Base-by-base conservation (phyloP, 2,329 filamentous ascomycete genomes). In the Drechslerella coelobrocha region DNA sequence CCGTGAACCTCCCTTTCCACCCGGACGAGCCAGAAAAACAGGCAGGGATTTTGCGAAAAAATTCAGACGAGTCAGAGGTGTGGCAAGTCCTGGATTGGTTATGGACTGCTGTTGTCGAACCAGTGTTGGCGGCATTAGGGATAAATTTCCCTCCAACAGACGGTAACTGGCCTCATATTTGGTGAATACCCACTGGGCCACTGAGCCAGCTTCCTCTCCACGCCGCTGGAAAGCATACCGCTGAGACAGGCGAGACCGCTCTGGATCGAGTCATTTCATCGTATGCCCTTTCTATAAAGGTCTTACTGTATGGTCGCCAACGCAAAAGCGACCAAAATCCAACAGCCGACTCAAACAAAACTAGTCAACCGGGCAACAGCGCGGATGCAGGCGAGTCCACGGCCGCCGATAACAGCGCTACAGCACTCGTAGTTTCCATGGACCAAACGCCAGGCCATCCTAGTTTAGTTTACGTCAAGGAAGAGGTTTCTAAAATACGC, bases 231-330 rank as follows among this genome's bases (percentile, higher is more conserved):
- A 9, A 51, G 5, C 55, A 60, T n/a, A 2, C 7, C 2, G 24
- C n/a, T 5, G 41, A 41, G n/a, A 43, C 52, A 2, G 34, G 19
- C 4, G 17, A 59, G 3, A 39, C 55, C 5, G 55, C 50, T 24
- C 26, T 60, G n/a, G 55, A 60, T 10, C 34, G 55, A 17, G 55
- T 29, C 17, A 23, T 60, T 2, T 60, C 55, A 7, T 50, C 55
- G 17, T 60, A 60, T 37, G 29, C 26, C 17, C 37, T 17, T 2
- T 51, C 55, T 3, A n/a, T 60, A 2, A 50, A 51, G 19, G 24
- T 14, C 7, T n/a, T 59, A 19, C 24, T 59, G 2, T 14, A 56
- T 19, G 29, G 29, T 6, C 29, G 29, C 6, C 29, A 12, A 12
- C 29, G 29, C 6, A 45, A 45, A 6, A 6, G n/a, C n/a, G 41